phyloP scores from a whole-genome alignment of 2,329 filamentous ascomycete genomes.

The Pezicula neosporulosa region DNA sequence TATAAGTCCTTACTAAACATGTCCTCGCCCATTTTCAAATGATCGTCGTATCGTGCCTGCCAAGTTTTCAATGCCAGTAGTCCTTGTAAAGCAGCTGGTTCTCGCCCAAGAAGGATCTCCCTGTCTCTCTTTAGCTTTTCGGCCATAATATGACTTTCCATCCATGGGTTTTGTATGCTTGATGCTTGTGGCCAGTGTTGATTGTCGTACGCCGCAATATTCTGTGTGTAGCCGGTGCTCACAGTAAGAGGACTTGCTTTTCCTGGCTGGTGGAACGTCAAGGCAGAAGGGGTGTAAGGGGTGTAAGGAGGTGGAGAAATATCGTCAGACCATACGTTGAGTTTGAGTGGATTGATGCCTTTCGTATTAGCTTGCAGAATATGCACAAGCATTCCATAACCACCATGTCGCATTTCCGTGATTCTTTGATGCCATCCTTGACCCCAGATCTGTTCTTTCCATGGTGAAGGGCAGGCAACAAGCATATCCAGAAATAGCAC shows the following conservation, averaged over 20 bases:
- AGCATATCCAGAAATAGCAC: conserved; percentile 12
- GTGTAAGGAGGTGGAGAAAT: neutral
- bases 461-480: conserved; percentile 9
- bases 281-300: neutral
- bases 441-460: conserved; percentile 14
- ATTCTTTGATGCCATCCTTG: conserved; percentile 8
- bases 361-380: conserved; percentile 9
- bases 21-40: conserved; percentile 11
- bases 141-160: neutral
- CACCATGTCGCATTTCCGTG: conserved; percentile 9
- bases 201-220: too few species aligned
- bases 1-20: conserved; percentile 12
- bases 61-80: conserved; percentile 10
- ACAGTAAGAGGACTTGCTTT: neutral
- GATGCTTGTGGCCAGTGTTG: too few species aligned
- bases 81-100: conserved; percentile 10
- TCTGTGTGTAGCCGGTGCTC: too few species aligned
- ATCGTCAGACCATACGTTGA: conserved; percentile 7
- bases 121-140: conserved; percentile 3
- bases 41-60: conserved; percentile 7
- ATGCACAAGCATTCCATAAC: conserved; percentile 13
- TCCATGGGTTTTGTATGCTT: neutral
- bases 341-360: conserved; percentile 10
- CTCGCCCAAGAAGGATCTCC: conserved; percentile 8
- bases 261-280: neutral